Evolutionary conservation across 192 early-diverging fungal species (phyloP), one percentile per base, ranked within the genome.

Genomic region (Oehlia diaphana): DNA sequence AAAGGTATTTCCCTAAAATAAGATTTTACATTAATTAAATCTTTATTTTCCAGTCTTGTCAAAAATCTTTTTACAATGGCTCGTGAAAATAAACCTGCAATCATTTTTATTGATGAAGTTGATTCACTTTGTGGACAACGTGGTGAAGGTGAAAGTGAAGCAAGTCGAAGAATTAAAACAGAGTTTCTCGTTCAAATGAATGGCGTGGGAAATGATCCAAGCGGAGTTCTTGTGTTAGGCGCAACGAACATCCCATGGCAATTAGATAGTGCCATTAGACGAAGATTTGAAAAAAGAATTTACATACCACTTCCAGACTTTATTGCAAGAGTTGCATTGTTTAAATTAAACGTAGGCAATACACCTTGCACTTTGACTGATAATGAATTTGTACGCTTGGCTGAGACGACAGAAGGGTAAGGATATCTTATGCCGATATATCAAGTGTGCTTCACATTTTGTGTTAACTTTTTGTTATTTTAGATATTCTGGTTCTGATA

Each of bases 101-200:
- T 98, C 83, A 97, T 99, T 62, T 99, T 99, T 80, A 97, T 99
- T 82, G 98, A 99, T 88, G 97, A 98, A 82, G 94, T 99, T 6
- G 98, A 99, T 86, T 98, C 97, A 10, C 88, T 99, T 58, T 96
- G 96, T 84, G 96, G 96, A 33, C 86, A 92, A 35, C 91, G 96
- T 61, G 97, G 97, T n/a, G 97, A 98, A 68, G 97, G 97, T n/a
- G 96, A 98, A 84, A 92, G 90, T 14, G 98, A 99, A 82, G 97
- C 97, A 19, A 93, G 92, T 63, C 87, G 96, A 71, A 88, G 97
- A 68, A 97, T 99, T 86, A 99, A 98, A 84, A 99, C 97, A 0
- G 97, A 99, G 87, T 95, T 99, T 66, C 87, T 99, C 9, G 97
- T 99, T 68, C 98, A 98, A 83, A 99, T 99, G 98, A 96, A 99